Percentiles rank a stretch among this genome's conserved stretches.
Evolutionary conservation across 129 eudicot genomes (phyloP).

Genomic region (Lactuca saligna): DNA sequence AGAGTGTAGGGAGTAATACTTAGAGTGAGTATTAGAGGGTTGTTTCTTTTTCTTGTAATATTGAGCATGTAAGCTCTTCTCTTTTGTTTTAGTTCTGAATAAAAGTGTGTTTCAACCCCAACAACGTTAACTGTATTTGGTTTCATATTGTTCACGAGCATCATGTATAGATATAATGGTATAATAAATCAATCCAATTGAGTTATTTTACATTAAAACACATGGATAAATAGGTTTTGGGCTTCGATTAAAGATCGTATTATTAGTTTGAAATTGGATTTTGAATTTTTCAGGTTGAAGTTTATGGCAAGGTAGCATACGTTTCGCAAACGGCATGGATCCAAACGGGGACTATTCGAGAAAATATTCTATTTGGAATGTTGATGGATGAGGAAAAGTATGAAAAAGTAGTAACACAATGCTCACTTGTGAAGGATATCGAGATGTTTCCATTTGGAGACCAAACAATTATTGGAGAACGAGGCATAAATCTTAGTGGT

Average conservation of each 20-base stretch:
- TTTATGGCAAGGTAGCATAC: slow-evolving; percentile 58
- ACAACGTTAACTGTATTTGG: no score
- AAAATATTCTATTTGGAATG: slow-evolving; percentile 73
- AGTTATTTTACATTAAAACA: no score
- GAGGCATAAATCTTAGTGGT: slow-evolving; percentile 86
- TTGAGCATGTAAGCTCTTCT: no score
- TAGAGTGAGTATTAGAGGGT: no score
- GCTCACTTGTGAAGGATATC: slow-evolving; percentile 64
- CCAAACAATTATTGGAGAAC: slow-evolving; percentile 69
- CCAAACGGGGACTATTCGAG: slow-evolving; percentile 65
- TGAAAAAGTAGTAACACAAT: slow-evolving; percentile 47
- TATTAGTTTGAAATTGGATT: not conserved
- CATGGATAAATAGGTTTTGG: not conserved
- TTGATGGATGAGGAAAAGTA: slow-evolving; percentile 49
- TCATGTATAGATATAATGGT: no score
- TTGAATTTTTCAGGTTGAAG: slow-evolving; percentile 50
- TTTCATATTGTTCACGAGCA: no score
- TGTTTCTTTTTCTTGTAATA: no score
- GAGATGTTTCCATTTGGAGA: slow-evolving; percentile 70
- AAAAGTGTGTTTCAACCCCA: no score
- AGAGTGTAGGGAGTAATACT: no score
- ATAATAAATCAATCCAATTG: no score
- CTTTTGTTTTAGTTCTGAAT: no score
- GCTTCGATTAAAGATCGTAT: no score
- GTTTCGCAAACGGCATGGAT: slow-evolving; percentile 87